phyloP scores from a whole-genome alignment of 2,329 filamentous ascomycete species.

The Sporothrix phasma region DNA sequence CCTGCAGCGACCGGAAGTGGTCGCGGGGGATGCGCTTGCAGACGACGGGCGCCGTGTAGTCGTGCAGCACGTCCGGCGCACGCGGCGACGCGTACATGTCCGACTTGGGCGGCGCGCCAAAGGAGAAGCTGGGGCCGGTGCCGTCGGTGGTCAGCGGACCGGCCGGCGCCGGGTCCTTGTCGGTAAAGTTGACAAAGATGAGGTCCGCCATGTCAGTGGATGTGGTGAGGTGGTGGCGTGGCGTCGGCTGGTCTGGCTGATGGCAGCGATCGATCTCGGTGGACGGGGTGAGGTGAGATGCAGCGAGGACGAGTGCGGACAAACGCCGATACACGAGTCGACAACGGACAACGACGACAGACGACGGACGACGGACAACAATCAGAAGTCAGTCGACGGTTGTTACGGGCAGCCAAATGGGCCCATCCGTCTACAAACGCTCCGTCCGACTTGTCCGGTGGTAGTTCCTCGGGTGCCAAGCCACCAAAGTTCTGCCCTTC shows the following conservation, averaged over 20 bases:
- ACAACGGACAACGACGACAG: no score
- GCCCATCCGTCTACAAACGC: no score
- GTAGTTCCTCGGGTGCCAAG: constrained; percentile 3
- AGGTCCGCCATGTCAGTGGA: not conserved
- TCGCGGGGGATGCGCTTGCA: constrained; percentile 6
- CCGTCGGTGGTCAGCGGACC: constrained; percentile 1
- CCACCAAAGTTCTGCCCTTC: not conserved
- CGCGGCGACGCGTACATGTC: constrained; percentile 17
- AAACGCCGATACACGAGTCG: no score
- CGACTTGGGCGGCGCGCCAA: constrained; percentile 15
- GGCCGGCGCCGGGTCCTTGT: not conserved
- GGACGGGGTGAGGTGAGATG: not conserved
- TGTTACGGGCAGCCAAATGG: no score
- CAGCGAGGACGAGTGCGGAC: not conserved
- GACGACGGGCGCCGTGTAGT: constrained; percentile 14
- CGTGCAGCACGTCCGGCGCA: not conserved
- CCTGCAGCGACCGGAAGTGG: constrained; percentile 9
- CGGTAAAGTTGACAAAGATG: constrained; percentile 4
- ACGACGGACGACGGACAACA: no score
- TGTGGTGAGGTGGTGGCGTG: not conserved
- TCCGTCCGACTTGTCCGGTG: constrained; percentile 1
- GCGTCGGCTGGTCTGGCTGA: no score
- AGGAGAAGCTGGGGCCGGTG: not conserved
- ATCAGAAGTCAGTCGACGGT: no score
- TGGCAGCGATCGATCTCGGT: no score